phyloP scores from a whole-genome alignment of 768 basidiomycete genomes.

The Auriscalpium orientale region DNA sequence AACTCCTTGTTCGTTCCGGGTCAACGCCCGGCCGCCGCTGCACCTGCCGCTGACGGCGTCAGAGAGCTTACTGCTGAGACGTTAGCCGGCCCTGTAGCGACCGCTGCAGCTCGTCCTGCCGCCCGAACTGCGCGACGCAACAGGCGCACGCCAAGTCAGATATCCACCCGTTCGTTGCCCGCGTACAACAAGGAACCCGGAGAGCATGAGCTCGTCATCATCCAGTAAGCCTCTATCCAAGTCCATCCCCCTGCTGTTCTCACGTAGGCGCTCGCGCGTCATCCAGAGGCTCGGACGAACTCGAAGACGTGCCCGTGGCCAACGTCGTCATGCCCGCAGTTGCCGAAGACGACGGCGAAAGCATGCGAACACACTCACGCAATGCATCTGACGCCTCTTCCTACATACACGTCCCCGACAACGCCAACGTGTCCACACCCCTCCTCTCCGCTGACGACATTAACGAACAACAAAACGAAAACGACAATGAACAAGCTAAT shows the following conservation, averaged over 20 bases:
- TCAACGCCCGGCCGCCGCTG: background rate
- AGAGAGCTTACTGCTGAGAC: conserved; percentile 14
- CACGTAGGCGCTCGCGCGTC: background rate
- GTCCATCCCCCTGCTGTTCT: too few species aligned
- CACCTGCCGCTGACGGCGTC: background rate
- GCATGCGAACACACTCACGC: conserved; percentile 10
- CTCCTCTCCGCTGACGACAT: conserved; percentile 8
- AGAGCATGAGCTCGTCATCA: conserved; percentile 72
- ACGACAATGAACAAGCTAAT: background rate
- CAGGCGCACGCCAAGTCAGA: conserved; percentile 67
- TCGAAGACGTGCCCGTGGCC: conserved; percentile 46
- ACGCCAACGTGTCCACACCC: conserved; percentile 11
- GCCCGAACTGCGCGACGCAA: conserved; percentile 29
- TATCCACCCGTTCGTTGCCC: conserved; percentile 71
- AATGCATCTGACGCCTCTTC: conserved; percentile 7
- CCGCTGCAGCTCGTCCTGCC: background rate
- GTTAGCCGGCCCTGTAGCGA: conserved; percentile 7
- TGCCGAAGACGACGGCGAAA: conserved; percentile 18
- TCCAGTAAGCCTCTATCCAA: conserved; percentile 26
- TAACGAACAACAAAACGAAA: conserved; percentile 7
- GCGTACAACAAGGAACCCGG: conserved; percentile 81
- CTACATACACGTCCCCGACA: conserved; percentile 8
- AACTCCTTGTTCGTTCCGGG: background rate
- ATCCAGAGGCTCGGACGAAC: conserved; percentile 42
- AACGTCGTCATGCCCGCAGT: conserved; percentile 26